Percentiles rank a stretch among this genome's conserved stretches.
These are phyloP conservation scores for Pythium plurisporium DNA, from an alignment of 352 stramenopile species.

Conservation along the genomic window DNA sequence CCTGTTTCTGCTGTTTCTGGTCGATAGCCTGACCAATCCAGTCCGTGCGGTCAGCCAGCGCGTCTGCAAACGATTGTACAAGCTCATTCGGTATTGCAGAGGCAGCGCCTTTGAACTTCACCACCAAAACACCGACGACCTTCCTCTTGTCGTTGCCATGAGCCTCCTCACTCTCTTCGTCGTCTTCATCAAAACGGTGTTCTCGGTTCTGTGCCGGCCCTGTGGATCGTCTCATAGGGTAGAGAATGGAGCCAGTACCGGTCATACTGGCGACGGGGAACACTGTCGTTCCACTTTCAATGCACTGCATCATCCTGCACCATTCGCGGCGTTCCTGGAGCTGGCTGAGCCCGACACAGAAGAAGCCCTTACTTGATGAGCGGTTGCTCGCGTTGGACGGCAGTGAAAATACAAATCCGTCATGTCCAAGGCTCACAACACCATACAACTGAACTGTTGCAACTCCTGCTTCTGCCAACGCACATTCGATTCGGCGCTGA, in stretches of 20 bases:
- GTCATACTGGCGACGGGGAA: too few relatives aligned
- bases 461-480: background rate
- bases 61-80: conserved; percentile 4
- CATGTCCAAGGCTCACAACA: background rate
- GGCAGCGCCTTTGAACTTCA: conserved; percentile 11
- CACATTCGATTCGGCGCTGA: background rate
- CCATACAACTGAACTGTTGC: conserved; percentile 17
- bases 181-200: too few relatives aligned
- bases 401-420: conserved; percentile 18
- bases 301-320: conserved; percentile 11
- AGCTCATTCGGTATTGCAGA: too few relatives aligned
- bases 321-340: conserved; percentile 15
- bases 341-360: conserved; percentile 7
- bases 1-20: conserved; percentile 14
- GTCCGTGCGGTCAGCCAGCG: conserved; percentile 5
- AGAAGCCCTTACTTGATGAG: conserved; percentile 3
- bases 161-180: background rate
- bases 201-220: too few relatives aligned
- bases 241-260: too few relatives aligned
- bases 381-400: background rate
- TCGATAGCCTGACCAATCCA: conserved; percentile 6
- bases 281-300: background rate
- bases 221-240: background rate
- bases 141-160: background rate
- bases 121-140: conserved; percentile 6